These are phyloP conservation scores for Poronia punctata DNA, from an alignment of 495 filamentous ascomycete species.

Conservation along the genomic window DNA sequence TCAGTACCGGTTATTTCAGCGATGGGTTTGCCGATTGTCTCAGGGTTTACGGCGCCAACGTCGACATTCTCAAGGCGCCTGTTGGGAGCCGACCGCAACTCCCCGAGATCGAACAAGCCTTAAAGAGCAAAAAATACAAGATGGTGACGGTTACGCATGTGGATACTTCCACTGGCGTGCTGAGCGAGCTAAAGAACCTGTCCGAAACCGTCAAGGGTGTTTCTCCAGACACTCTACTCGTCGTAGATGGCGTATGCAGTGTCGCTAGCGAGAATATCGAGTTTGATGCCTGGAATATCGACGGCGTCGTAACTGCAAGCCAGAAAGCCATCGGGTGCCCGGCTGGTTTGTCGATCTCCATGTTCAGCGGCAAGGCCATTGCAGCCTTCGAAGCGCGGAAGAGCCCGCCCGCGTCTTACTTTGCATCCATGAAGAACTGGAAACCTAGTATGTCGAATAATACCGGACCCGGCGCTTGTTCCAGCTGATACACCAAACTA, in stretches of 20 bases:
- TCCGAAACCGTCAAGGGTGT: constrained; percentile 75
- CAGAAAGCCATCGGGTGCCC: constrained; percentile 97
- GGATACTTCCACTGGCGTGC: constrained; percentile 91
- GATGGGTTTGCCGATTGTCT: constrained; percentile 92
- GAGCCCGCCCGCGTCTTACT: constrained; percentile 76
- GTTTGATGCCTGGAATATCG: constrained; percentile 90
- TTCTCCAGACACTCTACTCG: constrained; percentile 79
- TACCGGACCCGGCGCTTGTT: neutral
- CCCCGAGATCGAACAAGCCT: constrained; percentile 74
- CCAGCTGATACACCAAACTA: constrained; percentile 1
- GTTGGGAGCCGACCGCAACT: constrained; percentile 86
- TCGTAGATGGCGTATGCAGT: constrained; percentile 95
- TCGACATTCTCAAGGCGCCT: constrained; percentile 81
- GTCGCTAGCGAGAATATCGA: constrained; percentile 92
- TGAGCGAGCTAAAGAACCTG: constrained; percentile 80
- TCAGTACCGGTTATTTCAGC: constrained; percentile 95
- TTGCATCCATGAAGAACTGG: constrained; percentile 95
- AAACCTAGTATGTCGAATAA: constrained; percentile 58
- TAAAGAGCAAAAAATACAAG: constrained; percentile 87
- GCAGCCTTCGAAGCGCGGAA: constrained; percentile 70
- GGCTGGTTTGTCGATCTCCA: constrained; percentile 85
- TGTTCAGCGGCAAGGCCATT: constrained; percentile 87
- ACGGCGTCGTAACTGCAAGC: constrained; percentile 86
- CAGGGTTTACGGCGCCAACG: constrained; percentile 79
- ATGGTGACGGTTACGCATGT: constrained; percentile 90